phyloP scores from a whole-genome alignment of 208 protist genomes.

The Herpetomonas muscarum region DNA sequence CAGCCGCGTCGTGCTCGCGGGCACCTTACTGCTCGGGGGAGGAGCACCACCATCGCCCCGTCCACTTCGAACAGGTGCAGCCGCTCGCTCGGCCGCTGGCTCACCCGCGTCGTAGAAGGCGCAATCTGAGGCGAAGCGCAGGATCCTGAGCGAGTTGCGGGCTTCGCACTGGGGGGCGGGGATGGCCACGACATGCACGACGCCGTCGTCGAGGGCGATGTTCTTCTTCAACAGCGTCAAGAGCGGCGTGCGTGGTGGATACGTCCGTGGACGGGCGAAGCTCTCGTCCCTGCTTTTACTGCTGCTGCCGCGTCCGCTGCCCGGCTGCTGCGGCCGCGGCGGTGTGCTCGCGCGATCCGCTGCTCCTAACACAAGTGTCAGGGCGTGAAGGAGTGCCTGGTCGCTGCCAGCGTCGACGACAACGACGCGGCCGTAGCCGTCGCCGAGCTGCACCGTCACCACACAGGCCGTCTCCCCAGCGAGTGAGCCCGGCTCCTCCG shows the following conservation, averaged over 20 bases:
- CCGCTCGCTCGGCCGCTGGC: no score
- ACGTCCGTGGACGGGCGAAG: slow-evolving; percentile 27
- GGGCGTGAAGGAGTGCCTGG: slow-evolving; percentile 43
- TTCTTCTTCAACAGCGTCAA: slow-evolving; percentile 21
- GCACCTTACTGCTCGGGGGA: no score
- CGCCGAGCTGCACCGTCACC: slow-evolving; percentile 42
- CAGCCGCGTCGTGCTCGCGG: no score
- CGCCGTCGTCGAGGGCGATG: slow-evolving; percentile 17
- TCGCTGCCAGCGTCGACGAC: slow-evolving; percentile 55
- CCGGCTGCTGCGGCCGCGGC: background rate
- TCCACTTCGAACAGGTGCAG: no score
- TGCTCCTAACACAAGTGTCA: slow-evolving; percentile 40
- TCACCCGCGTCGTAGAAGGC: slow-evolving; percentile 5
- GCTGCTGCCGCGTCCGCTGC: background rate
- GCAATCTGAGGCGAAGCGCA: slow-evolving; percentile 46
- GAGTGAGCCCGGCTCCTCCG: slow-evolving; percentile 17
- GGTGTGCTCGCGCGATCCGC: no score
- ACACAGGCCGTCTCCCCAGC: slow-evolving; percentile 48
- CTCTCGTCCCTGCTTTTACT: slow-evolving; percentile 10
- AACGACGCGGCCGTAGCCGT: slow-evolving; percentile 42
- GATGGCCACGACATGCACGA: slow-evolving; percentile 51
- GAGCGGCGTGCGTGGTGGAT: slow-evolving; percentile 39
- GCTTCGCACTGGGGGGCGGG: slow-evolving; percentile 30
- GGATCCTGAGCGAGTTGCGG: slow-evolving; percentile 50
- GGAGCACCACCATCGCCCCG: no score